Evolutionary conservation across 2,329 filamentous ascomycete genomes (phyloP), one percentile per base, ranked within the genome.

Genomic region (Exserohilum turcica): DNA sequence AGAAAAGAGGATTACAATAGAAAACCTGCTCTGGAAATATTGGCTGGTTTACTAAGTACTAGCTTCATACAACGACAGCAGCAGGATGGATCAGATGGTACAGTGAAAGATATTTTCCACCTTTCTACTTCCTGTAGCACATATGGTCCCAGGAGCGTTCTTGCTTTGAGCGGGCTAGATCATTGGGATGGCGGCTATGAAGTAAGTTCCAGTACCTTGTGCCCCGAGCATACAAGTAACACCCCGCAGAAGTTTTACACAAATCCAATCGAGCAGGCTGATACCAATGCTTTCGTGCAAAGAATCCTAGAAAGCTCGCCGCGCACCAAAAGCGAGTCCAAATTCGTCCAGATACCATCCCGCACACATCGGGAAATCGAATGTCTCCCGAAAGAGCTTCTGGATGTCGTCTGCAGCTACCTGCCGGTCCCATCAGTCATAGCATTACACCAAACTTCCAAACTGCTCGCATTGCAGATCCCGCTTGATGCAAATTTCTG

Each of bases 161-260:
- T 66, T 2, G 54, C 55, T 6, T 10, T 69, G 15, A 61, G 56
- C 7, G 54, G 52, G 12, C 27, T 66, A 3, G 63, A 64, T 18
- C 69, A 64, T 63, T 70, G 67, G 64, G 59, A 54, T 15, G 64
- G 63, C 2, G 43, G 46, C 8, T 65, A 65, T 24, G 66, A 70
- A 33, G 67, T 70, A 39, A 28, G 47, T 31, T 12, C 12, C 12
- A 13, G 21, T 12, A 12, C 1, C n/a, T 6, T 19, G 15, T 29
- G 2, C 42, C 8, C 33, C 19, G 9, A 37, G 9, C 38, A 13
- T 35, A 3, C 18, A 13, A 28, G 29, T 54, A 36, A 55, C 18
- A n/a, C 5, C 6, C 2, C 9, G 7, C 31, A 71, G 67, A 69
- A 57, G 31, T 70, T 61, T 31, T 64, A 68, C 19, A 53, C 61